Percentiles rank a stretch among this genome's conserved stretches.
phyloP scores from a whole-genome alignment of 768 basidiomycete genomes.

The Melanogaster broomeanus region DNA sequence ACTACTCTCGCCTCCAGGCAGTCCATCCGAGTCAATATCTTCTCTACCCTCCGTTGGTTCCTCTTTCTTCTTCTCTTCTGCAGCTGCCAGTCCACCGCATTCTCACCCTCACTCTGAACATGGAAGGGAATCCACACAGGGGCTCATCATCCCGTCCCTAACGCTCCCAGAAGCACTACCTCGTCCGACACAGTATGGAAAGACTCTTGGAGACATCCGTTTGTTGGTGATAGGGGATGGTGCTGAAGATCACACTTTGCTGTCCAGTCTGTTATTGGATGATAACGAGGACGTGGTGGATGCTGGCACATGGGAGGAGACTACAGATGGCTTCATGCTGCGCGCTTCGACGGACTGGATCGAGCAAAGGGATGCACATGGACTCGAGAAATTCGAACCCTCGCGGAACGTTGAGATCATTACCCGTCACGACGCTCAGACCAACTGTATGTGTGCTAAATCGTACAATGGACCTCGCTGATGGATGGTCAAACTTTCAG shows the following conservation, averaged over 20 bases:
- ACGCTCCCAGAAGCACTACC: conserved; percentile 61
- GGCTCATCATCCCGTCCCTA: conserved; percentile 71
- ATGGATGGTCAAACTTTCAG: conserved; percentile 16
- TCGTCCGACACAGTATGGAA: conserved; percentile 66
- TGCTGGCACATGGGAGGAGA: conserved; percentile 56
- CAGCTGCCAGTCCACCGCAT: conserved; percentile 64
- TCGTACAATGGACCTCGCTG: conserved; percentile 5
- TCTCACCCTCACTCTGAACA: conserved; percentile 44
- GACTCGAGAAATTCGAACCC: conserved; percentile 66
- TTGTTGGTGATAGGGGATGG: conserved; percentile 56
- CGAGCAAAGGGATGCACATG: conserved; percentile 64
- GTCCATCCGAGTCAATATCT: conserved; percentile 64
- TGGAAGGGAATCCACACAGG: conserved; percentile 43
- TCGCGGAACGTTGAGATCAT: conserved; percentile 64
- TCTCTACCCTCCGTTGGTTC: conserved; percentile 74
- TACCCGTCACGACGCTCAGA: conserved; percentile 43
- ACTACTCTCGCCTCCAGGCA: conserved; percentile 60
- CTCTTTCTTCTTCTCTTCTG: conserved; percentile 79
- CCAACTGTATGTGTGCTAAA: conserved; percentile 44
- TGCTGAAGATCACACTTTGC: conserved; percentile 30
- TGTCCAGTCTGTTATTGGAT: conserved; percentile 52
- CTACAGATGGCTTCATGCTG: conserved; percentile 43
- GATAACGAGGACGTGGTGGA: conserved; percentile 74
- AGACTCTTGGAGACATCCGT: conserved; percentile 63
- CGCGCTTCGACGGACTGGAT: conserved; percentile 73